phyloP scores from a whole-genome alignment of 768 basidiomycete genomes.

The Tylopilus rubrobrunneus region DNA sequence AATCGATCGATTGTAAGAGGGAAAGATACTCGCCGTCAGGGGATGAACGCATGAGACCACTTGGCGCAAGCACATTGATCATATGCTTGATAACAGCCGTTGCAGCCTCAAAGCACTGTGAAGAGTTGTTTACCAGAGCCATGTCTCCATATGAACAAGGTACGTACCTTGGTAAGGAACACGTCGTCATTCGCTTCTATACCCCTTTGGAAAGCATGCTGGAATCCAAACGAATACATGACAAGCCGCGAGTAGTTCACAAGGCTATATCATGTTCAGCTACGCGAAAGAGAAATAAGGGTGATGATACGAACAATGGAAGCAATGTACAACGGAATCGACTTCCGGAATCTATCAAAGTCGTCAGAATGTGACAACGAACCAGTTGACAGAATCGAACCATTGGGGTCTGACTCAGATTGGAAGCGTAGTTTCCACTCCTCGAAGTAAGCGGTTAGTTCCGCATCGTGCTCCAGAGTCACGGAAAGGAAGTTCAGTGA shows the following conservation, averaged over 20 bases:
- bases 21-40: conserved; percentile 56
- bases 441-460: conserved; percentile 55
- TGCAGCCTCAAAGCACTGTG: conserved; percentile 63
- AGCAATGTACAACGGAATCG: conserved; percentile 62
- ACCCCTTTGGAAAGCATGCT: conserved; percentile 73
- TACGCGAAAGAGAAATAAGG: neutral
- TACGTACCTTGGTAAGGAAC: conserved; percentile 60
- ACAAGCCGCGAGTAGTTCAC: conserved; percentile 76
- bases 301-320: conserved; percentile 58
- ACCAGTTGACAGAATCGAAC: conserved; percentile 31
- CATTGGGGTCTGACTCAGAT: conserved; percentile 55
- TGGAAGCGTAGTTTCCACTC: conserved; percentile 63
- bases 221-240: conserved; percentile 85
- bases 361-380: neutral
- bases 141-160: neutral
- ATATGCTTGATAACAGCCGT: conserved; percentile 63
- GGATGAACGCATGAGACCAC: conserved; percentile 73
- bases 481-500: conserved; percentile 64
- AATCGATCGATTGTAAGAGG: neutral
- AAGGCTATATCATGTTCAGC: conserved; percentile 41
- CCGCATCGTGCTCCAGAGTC: conserved; percentile 56
- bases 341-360: conserved; percentile 48
- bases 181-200: conserved; percentile 57
- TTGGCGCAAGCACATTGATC: conserved; percentile 61
- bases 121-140: neutral